These are phyloP conservation scores for Pichia nanzhaoensis DNA, from an alignment of 805 yeast genomes.

Conservation along the genomic window DNA sequence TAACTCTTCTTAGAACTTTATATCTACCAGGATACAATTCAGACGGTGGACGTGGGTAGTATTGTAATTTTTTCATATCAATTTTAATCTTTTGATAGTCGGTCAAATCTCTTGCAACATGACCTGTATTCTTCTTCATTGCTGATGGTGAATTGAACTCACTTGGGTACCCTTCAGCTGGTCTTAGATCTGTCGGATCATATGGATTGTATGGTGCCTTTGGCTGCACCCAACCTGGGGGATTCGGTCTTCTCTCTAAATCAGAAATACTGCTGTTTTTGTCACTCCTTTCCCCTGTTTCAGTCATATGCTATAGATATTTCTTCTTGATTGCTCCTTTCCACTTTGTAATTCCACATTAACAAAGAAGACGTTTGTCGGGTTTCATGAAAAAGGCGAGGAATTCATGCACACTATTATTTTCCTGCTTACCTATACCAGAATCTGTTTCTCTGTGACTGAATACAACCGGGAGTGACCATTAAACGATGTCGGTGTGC, in stretches of 20 bases:
- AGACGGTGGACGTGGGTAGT: constrained; percentile 72
- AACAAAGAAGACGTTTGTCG: too few relatives aligned
- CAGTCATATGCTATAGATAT: constrained; percentile 1
- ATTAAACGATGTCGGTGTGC: constrained; percentile 10
- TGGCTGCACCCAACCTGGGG: constrained; percentile 76
- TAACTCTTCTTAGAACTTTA: constrained; percentile 58
- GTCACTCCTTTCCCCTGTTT: not conserved
- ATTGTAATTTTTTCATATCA: constrained; percentile 66
- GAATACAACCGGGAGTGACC: too few relatives aligned
- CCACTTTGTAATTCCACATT: too few relatives aligned
- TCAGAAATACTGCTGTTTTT: constrained; percentile 16
- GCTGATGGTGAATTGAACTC: constrained; percentile 66
- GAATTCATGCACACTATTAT: not conserved
- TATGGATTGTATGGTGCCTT: constrained; percentile 82
- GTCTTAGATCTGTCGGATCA: constrained; percentile 69
- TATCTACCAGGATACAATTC: constrained; percentile 73
- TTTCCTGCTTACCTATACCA: not conserved
- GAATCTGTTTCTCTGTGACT: too few relatives aligned
- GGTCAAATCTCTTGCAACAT: constrained; percentile 56
- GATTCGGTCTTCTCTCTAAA: constrained; percentile 60
- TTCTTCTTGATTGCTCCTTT: too few relatives aligned
- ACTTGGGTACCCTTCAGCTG: constrained; percentile 81
- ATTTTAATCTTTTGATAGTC: constrained; percentile 64
- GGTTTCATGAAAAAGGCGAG: too few relatives aligned
- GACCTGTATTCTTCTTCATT: constrained; percentile 38